A percentile compares a stretch with the other conserved stretches of the same genome.
These are phyloP conservation scores for Rutstroemia sp. DNA, from an alignment of 2,329 filamentous ascomycete species.

Conservation along the genomic window DNA sequence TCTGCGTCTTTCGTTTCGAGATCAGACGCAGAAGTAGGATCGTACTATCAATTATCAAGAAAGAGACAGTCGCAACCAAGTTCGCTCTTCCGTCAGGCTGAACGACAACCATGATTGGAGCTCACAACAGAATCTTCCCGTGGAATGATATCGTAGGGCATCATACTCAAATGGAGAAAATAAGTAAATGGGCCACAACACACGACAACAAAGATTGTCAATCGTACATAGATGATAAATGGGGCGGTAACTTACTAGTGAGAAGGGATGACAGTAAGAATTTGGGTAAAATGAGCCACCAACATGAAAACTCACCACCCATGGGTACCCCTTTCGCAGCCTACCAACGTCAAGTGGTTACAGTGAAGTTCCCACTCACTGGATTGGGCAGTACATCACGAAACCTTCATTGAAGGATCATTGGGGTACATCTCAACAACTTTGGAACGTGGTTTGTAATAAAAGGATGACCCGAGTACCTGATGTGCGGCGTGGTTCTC, in stretches of 20 bases:
- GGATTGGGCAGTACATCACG: background rate
- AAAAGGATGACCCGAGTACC: background rate
- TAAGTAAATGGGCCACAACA: background rate
- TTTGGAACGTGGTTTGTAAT: background rate
- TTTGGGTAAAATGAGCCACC: background rate
- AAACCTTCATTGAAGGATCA: background rate
- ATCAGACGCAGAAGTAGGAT: background rate
- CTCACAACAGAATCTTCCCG: background rate
- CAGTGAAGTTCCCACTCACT: background rate
- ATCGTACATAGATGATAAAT: background rate
- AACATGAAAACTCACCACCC: background rate
- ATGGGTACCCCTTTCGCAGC: too few relatives aligned
- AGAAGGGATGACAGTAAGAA: background rate
- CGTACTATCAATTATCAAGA: slow-evolving; percentile 1
- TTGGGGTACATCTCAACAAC: background rate
- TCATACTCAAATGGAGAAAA: background rate
- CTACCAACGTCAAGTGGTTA: background rate
- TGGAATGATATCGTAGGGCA: background rate
- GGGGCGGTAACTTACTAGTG: too few relatives aligned
- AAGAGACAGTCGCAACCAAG: background rate
- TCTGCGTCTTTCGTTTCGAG: background rate
- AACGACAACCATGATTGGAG: background rate
- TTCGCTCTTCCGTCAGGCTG: background rate
- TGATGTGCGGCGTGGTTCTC: too few relatives aligned
- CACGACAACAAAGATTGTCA: background rate